Base-by-base conservation (phyloP, 163 green algal genomes). In the Prototheca cutis region DNA sequence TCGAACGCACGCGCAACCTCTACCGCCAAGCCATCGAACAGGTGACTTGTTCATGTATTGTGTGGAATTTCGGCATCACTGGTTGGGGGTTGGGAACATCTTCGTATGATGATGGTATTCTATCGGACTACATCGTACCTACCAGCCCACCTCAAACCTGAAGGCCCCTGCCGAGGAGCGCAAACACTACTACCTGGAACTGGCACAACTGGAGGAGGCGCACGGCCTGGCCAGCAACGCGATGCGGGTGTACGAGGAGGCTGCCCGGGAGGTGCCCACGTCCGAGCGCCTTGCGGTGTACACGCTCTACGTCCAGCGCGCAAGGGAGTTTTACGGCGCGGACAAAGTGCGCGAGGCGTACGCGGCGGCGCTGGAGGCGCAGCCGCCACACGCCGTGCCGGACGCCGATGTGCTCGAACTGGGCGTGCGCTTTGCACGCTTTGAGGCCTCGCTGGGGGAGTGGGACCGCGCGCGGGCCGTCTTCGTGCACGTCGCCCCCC, bases 321-420 rank as follows among this genome's bases (percentile, higher is more conserved):
- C 91, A 4, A 83, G 76, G 3, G 83, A 95, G 53, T 94, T 94
- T 63, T 98, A 95, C 68, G 91, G 91, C 28, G 75, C 97, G n/a
- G 82, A 71, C 25, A 95, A 94, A 76, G 89, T 96, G 33, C 82
- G 91, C 2, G 89, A 96, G 62, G 90, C 97, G 59, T 96, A 96
- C 60, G 84, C 97, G 76, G 74, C 68, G 15, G 82, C 85, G 1
- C 90, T 95, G 32, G 87, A 96, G 79, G 78, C 76, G 29, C 65
- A 89, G 70, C 68, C 76, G 23, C 82, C 84, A 0, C 53, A 78
- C 48, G 77, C 86, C 4, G 68, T 98, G 32, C 59, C 80, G 4
- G 89, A 96, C 49, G 80, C 65, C 18, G 89, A 96, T 65, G 76
- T 80, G 48, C 82, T 83, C 49, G 69, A 58, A 13, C 66, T 99